These are phyloP conservation scores for Gynostemma pentaphyllum DNA, from an alignment of 306 rosid species.

Conservation along the genomic window DNA sequence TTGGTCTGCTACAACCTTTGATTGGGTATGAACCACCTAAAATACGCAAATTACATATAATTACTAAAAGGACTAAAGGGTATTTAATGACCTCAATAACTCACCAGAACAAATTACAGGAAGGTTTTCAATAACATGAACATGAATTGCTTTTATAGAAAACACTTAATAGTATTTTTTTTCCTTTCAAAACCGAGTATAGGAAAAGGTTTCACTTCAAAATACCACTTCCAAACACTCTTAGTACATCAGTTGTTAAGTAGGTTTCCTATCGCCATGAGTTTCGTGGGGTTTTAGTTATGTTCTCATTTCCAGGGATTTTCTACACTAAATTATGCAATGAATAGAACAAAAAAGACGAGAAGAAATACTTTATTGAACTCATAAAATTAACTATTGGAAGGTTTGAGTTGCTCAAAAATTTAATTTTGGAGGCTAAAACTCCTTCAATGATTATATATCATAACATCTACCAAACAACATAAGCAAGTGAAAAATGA, in stretches of 20 bases:
- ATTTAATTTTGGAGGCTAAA: neutral
- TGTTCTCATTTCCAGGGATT: neutral
- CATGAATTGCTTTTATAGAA: too few relatives aligned
- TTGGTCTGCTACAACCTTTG: conserved; percentile 73
- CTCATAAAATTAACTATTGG: neutral
- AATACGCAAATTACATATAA: conserved; percentile 10
- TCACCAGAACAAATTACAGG: neutral
- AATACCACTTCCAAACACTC: too few relatives aligned
- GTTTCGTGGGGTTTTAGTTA: too few relatives aligned
- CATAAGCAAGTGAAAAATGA: too few relatives aligned
- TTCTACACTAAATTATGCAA: neutral
- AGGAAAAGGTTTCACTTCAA: too few relatives aligned
- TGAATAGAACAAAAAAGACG: neutral
- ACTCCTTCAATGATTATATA: neutral
- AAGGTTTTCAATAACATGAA: neutral
- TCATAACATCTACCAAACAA: neutral
- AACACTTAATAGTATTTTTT: neutral
- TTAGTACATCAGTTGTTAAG: neutral
- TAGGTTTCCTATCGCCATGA: neutral
- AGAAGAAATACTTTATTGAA: neutral
- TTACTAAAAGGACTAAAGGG: conserved; percentile 11
- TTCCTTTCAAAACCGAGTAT: too few relatives aligned
- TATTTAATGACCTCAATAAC: neutral
- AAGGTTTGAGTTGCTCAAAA: neutral
- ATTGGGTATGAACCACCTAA: conserved; percentile 97